Base-by-base conservation (phyloP, 1,284 basidiomycete species). In the Mycena sp. region DNA sequence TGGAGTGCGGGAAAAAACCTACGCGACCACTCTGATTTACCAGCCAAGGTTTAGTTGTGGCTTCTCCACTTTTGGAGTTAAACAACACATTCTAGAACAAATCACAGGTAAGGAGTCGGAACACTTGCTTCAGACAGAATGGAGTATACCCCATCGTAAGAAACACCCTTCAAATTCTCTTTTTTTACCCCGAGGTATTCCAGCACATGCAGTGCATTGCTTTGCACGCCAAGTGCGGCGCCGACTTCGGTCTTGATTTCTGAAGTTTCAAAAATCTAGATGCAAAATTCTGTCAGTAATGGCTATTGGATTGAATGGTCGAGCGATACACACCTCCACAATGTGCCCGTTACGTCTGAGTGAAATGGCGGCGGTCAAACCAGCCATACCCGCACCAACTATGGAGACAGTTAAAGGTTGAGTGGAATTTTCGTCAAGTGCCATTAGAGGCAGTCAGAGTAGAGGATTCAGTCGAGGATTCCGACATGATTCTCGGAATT, bases 221-320 rank as follows among this genome's bases (percentile, higher is more conserved):
- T 12, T 17, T 49, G 45, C 19, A 56, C 23, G 6, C 19, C 29
- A n/a, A 61, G 0, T 2, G 37, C 60, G 16, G 60, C 52, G 12
- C 60, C 60, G 11, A 61, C 44, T 30, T 61, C 60, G 5, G 53
- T 50, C 19, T 55, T 55, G 2, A 28, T 43, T 29, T 56, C 60
- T 7, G 45, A n/a, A 6, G 46, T 25, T 40, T 61, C 60, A n/a
- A 56, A 61, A 16, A 60, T 48, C 58, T 59, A 25, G 2, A 12
- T 59, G 23, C 2, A 12, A 29, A 32, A 44, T 30, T 19, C 28
- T 23, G n/a, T 30, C 29, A 44, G 38, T 14, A n/a, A 4, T 9
- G 9, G 32, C 32, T 16, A 11, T 17, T n/a, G 7, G 23, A 37
- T 25, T 11, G 3, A 40, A 37, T 16, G 1, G 49, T 32, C 16